A percentile compares a stretch with the other conserved stretches of the same genome.
phyloP scores from a whole-genome alignment of 352 stramenopile genomes.

The Globisporangium spiculum region DNA sequence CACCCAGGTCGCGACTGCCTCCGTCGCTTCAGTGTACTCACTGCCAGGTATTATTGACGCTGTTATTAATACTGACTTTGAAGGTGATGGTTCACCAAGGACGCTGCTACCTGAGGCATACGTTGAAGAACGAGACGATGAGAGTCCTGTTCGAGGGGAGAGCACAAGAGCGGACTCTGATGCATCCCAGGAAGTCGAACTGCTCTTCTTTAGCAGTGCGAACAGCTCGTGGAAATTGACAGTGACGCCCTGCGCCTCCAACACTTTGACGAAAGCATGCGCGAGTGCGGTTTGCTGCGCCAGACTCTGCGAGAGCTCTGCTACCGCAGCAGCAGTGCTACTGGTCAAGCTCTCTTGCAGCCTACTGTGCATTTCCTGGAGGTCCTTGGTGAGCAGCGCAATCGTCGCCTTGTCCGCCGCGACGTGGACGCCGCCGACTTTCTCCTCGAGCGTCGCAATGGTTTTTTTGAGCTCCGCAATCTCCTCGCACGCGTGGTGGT shows the following conservation, averaged over 20 bases:
- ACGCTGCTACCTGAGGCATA: neutral
- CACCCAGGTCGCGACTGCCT: constrained; percentile 15
- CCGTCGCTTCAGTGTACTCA: constrained; percentile 20
- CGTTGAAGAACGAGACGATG: neutral
- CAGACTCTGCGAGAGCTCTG: neutral
- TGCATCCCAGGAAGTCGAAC: too few relatives aligned
- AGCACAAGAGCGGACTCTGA: neutral
- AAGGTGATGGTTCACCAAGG: neutral
- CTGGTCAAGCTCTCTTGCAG: constrained; percentile 8
- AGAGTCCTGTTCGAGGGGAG: neutral
- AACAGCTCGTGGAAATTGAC: constrained; percentile 33
- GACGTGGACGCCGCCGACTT: constrained; percentile 63
- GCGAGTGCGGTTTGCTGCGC: constrained; percentile 22
- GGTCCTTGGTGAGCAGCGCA: constrained; percentile 45
- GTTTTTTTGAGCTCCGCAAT: constrained; percentile 72
- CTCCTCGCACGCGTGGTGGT: constrained; percentile 68
- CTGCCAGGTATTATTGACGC: neutral
- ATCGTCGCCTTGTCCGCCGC: constrained; percentile 69
- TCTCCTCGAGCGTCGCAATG: constrained; percentile 60
- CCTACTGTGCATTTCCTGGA: constrained; percentile 46
- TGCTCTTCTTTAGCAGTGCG: constrained; percentile 14
- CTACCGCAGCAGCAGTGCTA: neutral
- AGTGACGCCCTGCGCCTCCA: constrained; percentile 31
- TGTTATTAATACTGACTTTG: neutral
- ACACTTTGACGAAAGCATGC: constrained; percentile 30